Conservation (phyloP, 495 filamentous ascomycete species). For the Glutinoglossum americanum region DNA sequence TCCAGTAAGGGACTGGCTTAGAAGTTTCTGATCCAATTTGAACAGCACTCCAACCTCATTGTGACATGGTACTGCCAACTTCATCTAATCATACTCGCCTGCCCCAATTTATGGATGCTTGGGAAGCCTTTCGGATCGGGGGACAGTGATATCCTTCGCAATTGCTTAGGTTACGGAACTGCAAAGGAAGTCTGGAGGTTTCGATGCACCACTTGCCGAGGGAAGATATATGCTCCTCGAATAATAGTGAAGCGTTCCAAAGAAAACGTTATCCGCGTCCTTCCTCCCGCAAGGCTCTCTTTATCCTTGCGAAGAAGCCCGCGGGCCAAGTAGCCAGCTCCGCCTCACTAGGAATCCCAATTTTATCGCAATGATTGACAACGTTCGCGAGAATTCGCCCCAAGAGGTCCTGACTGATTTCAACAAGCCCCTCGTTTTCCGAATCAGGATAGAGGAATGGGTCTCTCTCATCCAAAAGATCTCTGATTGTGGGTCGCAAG, state of each 20-base stretch:
- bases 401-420: conserved; percentile 57
- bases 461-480: conserved; percentile 50
- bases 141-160: not conserved
- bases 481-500: conserved; percentile 51
- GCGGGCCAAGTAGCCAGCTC: conserved; percentile 52
- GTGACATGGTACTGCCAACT: no score
- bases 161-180: not conserved
- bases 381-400: conserved; percentile 56
- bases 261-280: not conserved
- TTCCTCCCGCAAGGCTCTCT: conserved; percentile 38
- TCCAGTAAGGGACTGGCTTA: no score
- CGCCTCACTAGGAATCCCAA: conserved; percentile 42
- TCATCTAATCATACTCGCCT: no score
- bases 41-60: not conserved
- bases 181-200: not conserved
- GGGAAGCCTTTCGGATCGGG: no score
- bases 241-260: not conserved
- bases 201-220: not conserved
- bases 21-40: not conserved
- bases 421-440: conserved; percentile 37
- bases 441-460: conserved; percentile 64
- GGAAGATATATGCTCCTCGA: not conserved
- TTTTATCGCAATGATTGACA: conserved; percentile 46
- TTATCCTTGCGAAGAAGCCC: conserved; percentile 41
- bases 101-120: not conserved